Base-by-base conservation (phyloP, 306 rosid genomes). In the Cucurbita pepo region DNA sequence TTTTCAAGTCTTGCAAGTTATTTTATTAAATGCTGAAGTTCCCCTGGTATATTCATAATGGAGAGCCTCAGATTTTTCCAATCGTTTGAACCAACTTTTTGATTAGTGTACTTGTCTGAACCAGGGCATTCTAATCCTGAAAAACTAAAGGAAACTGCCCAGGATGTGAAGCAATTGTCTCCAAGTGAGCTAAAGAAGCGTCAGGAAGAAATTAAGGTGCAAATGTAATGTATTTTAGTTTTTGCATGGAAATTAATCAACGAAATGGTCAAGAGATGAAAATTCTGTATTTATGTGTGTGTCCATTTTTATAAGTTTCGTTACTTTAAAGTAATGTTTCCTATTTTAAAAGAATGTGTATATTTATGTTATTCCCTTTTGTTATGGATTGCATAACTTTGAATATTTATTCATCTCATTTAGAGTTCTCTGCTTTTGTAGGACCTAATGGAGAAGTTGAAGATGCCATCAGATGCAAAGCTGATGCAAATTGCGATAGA, bases 41-140 rank as follows among this genome's bases (percentile, higher is more conserved):
- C 22, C 22, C 25, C 25, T 25, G 25, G 25, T 25, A 25, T 25
- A 25, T 25, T 25, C 25, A 2, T 25, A 16, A 19, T 41, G 52
- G 47, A 40, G 36, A 18, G 67, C 22, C 12, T 37, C 47, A 38
- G 37, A n/a, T 16, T 37, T 61, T 16, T 61, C 14, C 69, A 61
- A 37, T 2, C 48, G 25, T 38, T 37, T 40, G 44, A 59, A 38
- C 48, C 69, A 38, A 44, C 52, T 43, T 65, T 36, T 38, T 65
- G 54, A 65, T 43, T 43, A 18, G 21, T 65, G 71, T 41, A 65
- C 36, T 44, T 44, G 37, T 64, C 55, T 76, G 55, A 18, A 63
- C 77, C 60, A 90, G 97, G 97, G 55, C 86, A 93, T 79, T 90
- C 98, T 73, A 90, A 93, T 83, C 89, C 97, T 1, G 86, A 75